These are phyloP conservation scores for Aegilops umbellulata DNA, from an alignment of 176 grass and related monocot species.

Conservation along the genomic window DNA sequence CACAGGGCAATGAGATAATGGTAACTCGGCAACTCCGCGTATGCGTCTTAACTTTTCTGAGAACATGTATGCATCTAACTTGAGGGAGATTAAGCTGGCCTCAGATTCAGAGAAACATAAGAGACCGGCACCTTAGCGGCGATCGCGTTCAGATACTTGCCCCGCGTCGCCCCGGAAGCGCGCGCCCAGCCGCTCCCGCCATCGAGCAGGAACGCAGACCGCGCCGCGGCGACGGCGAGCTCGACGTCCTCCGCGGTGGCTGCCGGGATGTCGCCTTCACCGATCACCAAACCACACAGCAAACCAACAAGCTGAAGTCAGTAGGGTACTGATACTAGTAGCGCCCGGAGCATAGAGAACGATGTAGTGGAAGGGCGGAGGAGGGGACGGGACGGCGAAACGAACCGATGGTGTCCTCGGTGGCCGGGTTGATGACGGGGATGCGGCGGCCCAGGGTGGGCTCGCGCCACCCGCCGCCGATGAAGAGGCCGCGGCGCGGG, in stretches of 20 bases:
- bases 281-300: background rate
- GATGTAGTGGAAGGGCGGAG: background rate
- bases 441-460: constrained; percentile 60
- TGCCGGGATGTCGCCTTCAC: constrained; percentile 80
- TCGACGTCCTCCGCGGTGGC: constrained; percentile 91
- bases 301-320: background rate
- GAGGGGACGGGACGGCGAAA: background rate
- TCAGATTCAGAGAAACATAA: background rate
- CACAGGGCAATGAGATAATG: background rate
- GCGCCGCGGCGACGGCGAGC: constrained; percentile 78
- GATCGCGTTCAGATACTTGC: constrained; percentile 83
- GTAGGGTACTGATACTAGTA: background rate
- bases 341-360: background rate
- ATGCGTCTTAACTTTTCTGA: background rate
- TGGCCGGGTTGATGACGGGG: constrained; percentile 82
- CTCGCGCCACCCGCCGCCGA: constrained; percentile 81
- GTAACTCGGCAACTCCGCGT: background rate
- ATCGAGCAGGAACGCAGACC: constrained; percentile 56
- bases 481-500: constrained; percentile 76
- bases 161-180: constrained; percentile 48
- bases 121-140: constrained; percentile 54
- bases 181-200: constrained; percentile 70
- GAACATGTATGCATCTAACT: background rate
- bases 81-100: background rate
- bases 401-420: constrained; percentile 72